Evolutionary conservation across 139 green algal genomes (phyloP).

Genomic region (Asterochloris erici): DNA sequence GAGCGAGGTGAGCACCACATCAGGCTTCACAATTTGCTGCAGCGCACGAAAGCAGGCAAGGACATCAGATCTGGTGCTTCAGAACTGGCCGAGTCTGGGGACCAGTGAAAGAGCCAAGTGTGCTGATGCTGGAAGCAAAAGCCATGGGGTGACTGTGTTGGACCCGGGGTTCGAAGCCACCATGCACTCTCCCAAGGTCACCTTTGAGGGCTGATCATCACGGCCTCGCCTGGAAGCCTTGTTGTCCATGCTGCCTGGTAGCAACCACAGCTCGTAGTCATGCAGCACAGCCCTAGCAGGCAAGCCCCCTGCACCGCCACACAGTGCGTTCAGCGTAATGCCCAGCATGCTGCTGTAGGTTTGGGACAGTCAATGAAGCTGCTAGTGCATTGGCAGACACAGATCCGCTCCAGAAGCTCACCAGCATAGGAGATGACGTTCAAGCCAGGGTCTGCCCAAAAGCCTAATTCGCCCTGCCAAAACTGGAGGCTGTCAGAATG

Average conservation of each 20-base stretch:
- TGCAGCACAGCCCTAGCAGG: conserved; percentile 51
- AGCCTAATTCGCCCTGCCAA: conserved; percentile 68
- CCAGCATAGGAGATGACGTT: conserved; percentile 64
- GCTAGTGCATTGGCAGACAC: too few relatives aligned
- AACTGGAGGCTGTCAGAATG: conserved; percentile 47
- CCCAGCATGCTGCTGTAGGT: neutral
- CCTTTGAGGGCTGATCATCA: conserved; percentile 26
- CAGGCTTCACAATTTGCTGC: conserved; percentile 59
- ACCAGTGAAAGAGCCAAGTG: neutral
- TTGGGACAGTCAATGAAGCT: too few relatives aligned
- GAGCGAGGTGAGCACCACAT: conserved; percentile 68
- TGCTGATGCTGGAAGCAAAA: neutral
- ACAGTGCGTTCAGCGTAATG: too few relatives aligned
- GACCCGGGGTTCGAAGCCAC: neutral
- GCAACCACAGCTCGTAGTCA: conserved; percentile 81
- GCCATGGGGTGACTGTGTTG: neutral
- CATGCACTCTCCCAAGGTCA: neutral
- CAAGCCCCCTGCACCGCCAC: neutral
- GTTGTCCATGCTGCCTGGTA: conserved; percentile 57
- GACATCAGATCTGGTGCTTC: neutral
- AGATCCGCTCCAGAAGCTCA: neutral
- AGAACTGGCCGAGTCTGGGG: neutral
- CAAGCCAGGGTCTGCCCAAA: conserved; percentile 35
- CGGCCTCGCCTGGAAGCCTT: conserved; percentile 25
- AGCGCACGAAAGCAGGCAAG: neutral